Conservation (phyloP, 2,329 filamentous ascomycete genomes). For the Penicillium carneum region DNA sequence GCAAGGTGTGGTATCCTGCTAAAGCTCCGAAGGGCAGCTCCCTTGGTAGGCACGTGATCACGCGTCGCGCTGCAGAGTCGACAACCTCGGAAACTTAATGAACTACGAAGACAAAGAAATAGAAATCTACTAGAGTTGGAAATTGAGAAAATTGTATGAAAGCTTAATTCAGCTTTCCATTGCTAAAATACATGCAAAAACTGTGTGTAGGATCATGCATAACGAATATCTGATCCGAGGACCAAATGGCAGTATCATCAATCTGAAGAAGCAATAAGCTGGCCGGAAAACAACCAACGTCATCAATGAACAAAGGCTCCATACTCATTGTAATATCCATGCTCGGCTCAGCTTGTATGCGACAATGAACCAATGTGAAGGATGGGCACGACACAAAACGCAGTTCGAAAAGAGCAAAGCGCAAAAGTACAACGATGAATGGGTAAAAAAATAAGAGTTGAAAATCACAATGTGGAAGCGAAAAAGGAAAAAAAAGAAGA, state of each 20-base stretch:
- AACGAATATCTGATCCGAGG: constrained; percentile 8
- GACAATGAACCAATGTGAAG: constrained; percentile 3
- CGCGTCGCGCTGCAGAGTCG: constrained; percentile 26
- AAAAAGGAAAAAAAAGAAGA: neutral
- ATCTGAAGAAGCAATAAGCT: constrained; percentile 9
- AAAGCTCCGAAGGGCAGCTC: constrained; percentile 17
- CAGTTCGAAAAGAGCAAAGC: constrained; percentile 17
- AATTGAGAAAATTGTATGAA: constrained; percentile 7
- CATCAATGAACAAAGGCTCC: neutral
- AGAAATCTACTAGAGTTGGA: neutral
- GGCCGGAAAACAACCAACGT: constrained; percentile 5
- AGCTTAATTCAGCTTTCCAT: constrained; percentile 21
- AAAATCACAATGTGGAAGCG: constrained; percentile 27
- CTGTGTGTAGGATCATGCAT: constrained; percentile 21
- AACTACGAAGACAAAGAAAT: neutral
- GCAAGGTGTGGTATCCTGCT: constrained; percentile 10
- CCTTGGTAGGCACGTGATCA: constrained; percentile 28
- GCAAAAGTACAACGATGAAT: constrained; percentile 26
- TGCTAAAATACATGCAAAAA: constrained; percentile 33
- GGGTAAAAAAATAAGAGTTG: constrained; percentile 23
- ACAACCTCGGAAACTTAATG: neutral
- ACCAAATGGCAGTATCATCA: constrained; percentile 6
- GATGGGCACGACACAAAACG: constrained; percentile 13
- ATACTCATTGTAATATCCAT: neutral
- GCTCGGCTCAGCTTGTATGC: neutral